phyloP scores from a whole-genome alignment of 352 stramenopile species.

The Globisporangium uncinulatum region DNA sequence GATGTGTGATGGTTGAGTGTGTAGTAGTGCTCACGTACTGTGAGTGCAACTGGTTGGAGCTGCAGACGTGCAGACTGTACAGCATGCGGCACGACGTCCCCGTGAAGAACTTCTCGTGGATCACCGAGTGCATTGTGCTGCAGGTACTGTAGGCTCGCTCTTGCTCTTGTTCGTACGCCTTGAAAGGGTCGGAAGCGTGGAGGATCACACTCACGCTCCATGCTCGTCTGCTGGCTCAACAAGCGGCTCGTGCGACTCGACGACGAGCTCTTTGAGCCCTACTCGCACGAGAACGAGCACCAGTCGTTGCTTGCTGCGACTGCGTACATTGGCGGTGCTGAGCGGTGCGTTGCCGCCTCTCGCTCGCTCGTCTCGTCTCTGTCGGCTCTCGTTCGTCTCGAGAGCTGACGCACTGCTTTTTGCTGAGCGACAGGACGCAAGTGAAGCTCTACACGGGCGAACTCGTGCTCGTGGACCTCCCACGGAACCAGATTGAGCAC shows the following conservation, averaged over 20 bases:
- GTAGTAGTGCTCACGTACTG: background rate
- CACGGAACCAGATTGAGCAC: conserved; percentile 50
- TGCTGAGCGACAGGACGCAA: conserved; percentile 16
- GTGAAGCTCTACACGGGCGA: conserved; percentile 67
- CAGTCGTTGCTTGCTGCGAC: conserved; percentile 26
- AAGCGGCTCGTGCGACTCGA: conserved; percentile 44
- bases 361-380: background rate
- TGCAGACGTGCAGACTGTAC: conserved; percentile 52
- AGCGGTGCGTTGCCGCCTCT: conserved; percentile 29
- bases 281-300: conserved; percentile 12
- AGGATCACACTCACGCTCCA: background rate
- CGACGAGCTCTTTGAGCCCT: conserved; percentile 38
- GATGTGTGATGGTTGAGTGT: too few relatives aligned
- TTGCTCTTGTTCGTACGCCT: background rate
- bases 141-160: conserved; percentile 31
- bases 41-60: background rate
- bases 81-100: conserved; percentile 26
- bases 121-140: conserved; percentile 77
- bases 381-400: background rate
- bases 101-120: conserved; percentile 71
- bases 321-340: conserved; percentile 52
- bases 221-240: conserved; percentile 1
- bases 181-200: too few relatives aligned
- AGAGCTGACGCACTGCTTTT: too few relatives aligned
- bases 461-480: conserved; percentile 68